Base-by-base conservation (phyloP, 768 basidiomycete genomes). In the Agaricus sinodeliciosus region DNA sequence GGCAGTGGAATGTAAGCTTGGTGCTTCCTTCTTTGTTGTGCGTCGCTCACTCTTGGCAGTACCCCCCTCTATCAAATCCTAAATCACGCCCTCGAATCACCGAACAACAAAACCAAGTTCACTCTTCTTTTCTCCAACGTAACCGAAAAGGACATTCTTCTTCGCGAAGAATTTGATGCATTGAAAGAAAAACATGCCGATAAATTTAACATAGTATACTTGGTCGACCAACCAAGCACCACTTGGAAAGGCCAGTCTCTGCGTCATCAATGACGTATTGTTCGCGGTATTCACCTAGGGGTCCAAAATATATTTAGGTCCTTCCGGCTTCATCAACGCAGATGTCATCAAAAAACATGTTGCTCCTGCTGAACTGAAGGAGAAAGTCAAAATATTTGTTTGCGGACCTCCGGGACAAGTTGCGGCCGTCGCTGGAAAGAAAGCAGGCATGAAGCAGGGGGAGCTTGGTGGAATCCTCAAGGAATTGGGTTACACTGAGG, bases 371-470 rank as follows among this genome's bases (percentile, higher is more conserved):
- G 72, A 74, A 9, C 65, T 82, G 13, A 79, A 77, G 7, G 82
- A 90, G 53, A 94, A 93, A 70, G 77, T 91, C 60, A 94, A 94
- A 73, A 69, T 94, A 52, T 90, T 94, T 65, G 70, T 97, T 19
- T 97, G 94, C 63, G 94, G 90, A 6, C 91, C 91, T 11, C 95
- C 94, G 11, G 80, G 79, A 4, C 94, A 96, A 67, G 87, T 97
- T n/a, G 77, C 76, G n/a, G 80, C 91, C 2, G 59, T 98, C 54
- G 83, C 90, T 48, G 96, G 96, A 15, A 82, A 87, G 67, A 98
- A 98, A 72, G 85, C 81, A 3, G 90, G 91, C 13, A 81, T 78
- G 74, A 82, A 89, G 69, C 94, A 96, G 68, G 94, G 94, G 22
- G 80, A 81, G 55, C 63, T 96, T 16, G 78, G 76, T 13, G 94